Percentiles rank a stretch among this genome's conserved stretches.
phyloP scores from a whole-genome alignment of 169 alveolate species.

The Neospora caninum region DNA sequence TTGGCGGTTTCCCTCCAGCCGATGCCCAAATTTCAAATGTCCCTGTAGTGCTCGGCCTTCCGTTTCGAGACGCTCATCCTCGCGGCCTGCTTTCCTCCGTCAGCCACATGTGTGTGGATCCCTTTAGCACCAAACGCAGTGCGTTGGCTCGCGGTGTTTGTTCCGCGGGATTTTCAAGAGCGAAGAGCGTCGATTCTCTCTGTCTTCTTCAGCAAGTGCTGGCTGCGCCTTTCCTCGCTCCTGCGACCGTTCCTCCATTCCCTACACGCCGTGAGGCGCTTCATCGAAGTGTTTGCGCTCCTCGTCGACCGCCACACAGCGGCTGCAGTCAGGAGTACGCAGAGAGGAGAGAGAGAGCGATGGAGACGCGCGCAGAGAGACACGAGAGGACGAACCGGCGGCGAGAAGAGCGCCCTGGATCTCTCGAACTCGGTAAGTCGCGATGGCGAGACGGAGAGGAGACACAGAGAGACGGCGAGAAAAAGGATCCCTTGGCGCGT shows the following conservation, averaged over 20 bases:
- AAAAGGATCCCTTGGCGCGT: no score
- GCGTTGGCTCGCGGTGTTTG: no score
- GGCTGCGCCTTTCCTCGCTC: slow-evolving; percentile 62
- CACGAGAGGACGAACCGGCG: neutral
- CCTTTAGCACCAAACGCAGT: no score
- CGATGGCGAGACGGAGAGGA: neutral
- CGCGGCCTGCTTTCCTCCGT: no score
- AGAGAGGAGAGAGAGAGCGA: neutral
- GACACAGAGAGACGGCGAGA: no score
- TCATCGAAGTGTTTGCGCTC: neutral
- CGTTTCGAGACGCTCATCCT: no score
- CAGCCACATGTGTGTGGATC: no score
- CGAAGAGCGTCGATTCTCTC: no score
- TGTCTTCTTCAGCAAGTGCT: slow-evolving; percentile 28
- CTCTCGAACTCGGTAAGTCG: neutral
- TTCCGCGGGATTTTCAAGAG: no score
- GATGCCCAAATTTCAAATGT: no score
- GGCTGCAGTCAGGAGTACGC: neutral
- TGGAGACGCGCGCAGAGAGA: neutral
- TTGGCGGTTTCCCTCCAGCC: no score
- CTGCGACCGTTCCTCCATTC: slow-evolving; percentile 49
- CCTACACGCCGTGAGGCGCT: slow-evolving; percentile 15
- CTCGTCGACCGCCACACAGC: slow-evolving; percentile 16
- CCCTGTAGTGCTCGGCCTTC: no score
- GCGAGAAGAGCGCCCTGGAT: neutral